Evolutionary conservation across 305 asterid species (phyloP).

Genomic region (Lippia alba): DNA sequence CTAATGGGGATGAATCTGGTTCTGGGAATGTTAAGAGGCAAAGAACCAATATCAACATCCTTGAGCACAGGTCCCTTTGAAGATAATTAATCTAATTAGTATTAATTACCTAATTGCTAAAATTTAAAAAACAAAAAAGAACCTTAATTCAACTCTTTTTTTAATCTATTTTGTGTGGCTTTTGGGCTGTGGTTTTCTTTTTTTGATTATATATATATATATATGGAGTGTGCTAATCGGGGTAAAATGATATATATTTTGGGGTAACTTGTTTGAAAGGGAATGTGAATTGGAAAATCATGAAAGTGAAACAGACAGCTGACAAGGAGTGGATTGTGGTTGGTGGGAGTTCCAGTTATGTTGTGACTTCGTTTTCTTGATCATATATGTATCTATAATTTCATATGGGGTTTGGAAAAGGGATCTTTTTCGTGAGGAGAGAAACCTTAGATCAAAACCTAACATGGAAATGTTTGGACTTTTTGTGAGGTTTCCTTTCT

Average conservation of each 20-base stretch:
- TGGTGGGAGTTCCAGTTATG: constrained; percentile 21
- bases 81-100: background rate
- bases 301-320: constrained; percentile 23
- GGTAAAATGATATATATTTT: constrained; percentile 13
- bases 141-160: background rate
- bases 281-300: constrained; percentile 21
- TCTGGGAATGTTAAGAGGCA: constrained; percentile 83
- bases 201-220: background rate
- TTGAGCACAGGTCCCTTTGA: constrained; percentile 47
- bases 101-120: background rate
- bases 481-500: constrained; percentile 32
- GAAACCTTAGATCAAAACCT: constrained; percentile 46
- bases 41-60: constrained; percentile 64
- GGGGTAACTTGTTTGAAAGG: constrained; percentile 22
- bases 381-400: background rate
- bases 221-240: constrained; percentile 21
- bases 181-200: constrained; percentile 32
- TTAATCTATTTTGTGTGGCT: constrained; percentile 27
- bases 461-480: constrained; percentile 42
- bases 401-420: constrained; percentile 4
- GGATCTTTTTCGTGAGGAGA: constrained; percentile 54
- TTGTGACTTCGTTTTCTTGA: constrained; percentile 11
- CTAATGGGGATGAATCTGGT: constrained; percentile 60
- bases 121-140: too few species aligned
- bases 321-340: constrained; percentile 36